Percentiles rank a stretch among this genome's conserved stretches.
Evolutionary conservation across 805 yeast genomes (phyloP).

Genomic region (Cyberlindnera bimundalis): DNA sequence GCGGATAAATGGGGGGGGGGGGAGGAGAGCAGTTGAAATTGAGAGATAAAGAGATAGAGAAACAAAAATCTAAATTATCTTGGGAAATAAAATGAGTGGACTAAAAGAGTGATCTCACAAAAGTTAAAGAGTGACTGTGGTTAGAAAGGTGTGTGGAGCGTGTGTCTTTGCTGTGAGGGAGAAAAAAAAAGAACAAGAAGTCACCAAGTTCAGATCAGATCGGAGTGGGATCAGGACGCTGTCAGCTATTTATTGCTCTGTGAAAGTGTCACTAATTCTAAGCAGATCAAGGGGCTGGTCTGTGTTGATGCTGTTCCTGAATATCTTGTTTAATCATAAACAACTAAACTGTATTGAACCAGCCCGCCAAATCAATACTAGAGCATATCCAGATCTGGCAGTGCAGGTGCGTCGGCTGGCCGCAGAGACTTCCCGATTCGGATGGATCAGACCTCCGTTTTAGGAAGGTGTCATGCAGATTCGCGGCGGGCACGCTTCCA

Average conservation of each 20-base stretch:
- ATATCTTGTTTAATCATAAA: no score
- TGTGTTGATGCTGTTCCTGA: not conserved
- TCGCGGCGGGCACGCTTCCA: conserved; percentile 9
- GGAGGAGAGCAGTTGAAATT: not conserved
- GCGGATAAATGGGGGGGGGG: not conserved
- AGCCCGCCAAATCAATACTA: not conserved
- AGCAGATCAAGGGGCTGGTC: conserved; percentile 3
- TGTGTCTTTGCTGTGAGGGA: no score
- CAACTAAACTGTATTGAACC: not conserved
- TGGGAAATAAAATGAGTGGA: no score
- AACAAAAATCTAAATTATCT: no score
- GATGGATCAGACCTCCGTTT: conserved; percentile 10
- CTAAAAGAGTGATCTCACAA: no score
- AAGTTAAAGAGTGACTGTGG: conserved; percentile 2
- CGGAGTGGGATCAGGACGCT: conserved; percentile 2
- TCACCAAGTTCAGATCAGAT: not conserved
- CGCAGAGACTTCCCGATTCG: conserved; percentile 9
- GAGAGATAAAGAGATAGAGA: not conserved
- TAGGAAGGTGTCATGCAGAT: conserved; percentile 4
- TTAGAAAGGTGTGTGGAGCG: not conserved
- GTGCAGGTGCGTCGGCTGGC: conserved; percentile 7
- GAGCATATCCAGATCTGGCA: not conserved
- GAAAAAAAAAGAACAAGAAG: not conserved
- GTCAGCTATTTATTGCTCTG: conserved; percentile 3
- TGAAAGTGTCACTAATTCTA: not conserved